Base-by-base conservation (phyloP, 139 green algal genomes). In the Chlorella sp. region DNA sequence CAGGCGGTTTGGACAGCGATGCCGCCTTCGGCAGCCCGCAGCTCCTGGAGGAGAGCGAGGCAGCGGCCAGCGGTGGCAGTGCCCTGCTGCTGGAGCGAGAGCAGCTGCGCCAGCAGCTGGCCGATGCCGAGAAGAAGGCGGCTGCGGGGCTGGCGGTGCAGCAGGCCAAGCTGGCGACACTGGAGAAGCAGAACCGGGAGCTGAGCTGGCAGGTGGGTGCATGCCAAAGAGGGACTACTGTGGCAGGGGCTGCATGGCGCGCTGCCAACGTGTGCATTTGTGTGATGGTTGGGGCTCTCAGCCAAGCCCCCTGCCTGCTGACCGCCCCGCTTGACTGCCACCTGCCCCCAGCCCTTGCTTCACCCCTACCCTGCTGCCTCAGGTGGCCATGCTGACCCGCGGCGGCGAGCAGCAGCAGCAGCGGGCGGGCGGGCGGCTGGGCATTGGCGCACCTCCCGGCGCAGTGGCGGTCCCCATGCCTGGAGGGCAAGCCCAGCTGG, bases 131-230 rank as follows among this genome's bases (percentile, higher is more conserved):
- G 44, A 74, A 86, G 72, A 72, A 78, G 81, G n/a, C 74, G 51
- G 70, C 81, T 14, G 81, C 81, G 3, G 72, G 43, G n/a, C n/a
- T 75, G 54, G 80, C 79, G 11, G 46, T 86, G 51, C 78, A 86
- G 73, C 68, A 85, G 8, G 86, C 86, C n/a, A 75, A 72, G 48
- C 73, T 89, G 82, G 78, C 73, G 0, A 73, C 86, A 2, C 83
- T 89, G 73, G 84, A 90, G 69, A 90, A 90, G 77, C 85, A 90
- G 56, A 90, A 90, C 70, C 76, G 77, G 28, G 87, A 90, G 76
- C 84, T 90, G 43, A 80, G 80, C 85, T 89, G 85, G 85, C 85
- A 89, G 80, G 85, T 89, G 16, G 9, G 51, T 24, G 8, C n/a
- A n/a, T n/a, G n/a, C n/a, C n/a, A n/a, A n/a, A n/a, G n/a, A n/a